phyloP scores from a whole-genome alignment of 768 basidiomycete genomes.

The Daedalea quercina region DNA sequence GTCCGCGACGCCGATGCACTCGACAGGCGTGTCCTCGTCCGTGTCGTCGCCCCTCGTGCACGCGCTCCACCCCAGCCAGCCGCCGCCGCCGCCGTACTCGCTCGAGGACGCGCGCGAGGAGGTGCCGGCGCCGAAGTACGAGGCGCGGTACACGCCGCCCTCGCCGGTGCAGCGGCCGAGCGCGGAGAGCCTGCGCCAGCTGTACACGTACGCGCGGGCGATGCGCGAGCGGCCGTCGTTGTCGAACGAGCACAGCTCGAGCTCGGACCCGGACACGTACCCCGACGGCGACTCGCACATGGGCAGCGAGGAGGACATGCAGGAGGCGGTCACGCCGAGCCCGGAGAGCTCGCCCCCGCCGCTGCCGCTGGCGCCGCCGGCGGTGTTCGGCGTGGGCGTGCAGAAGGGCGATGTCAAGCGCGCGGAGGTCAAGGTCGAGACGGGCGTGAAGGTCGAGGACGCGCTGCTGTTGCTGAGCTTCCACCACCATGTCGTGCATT shows the following conservation, averaged over 20 bases:
- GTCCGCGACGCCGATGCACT: conserved; percentile 15
- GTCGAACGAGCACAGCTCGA: background rate
- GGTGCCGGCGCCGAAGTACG: background rate
- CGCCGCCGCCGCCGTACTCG: conserved; percentile 1
- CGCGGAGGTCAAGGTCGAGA: conserved; percentile 14
- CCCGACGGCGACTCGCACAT: conserved; percentile 38
- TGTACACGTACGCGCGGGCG: background rate
- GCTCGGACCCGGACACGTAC: conserved; percentile 3
- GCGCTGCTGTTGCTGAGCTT: conserved; percentile 70
- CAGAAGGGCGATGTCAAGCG: conserved; percentile 1
- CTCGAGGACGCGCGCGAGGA: background rate
- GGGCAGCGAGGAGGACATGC: conserved; percentile 59
- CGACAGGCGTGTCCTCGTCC: background rate
- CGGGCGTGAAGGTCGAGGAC: conserved; percentile 65
- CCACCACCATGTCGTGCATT: conserved; percentile 34
- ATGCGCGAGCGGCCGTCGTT: background rate
- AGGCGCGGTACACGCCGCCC: background rate
- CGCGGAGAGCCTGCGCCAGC: background rate
- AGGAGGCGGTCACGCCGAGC: conserved; percentile 70
- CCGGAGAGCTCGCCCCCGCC: conserved; percentile 43
- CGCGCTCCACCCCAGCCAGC: background rate
- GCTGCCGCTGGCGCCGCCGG: conserved; percentile 16
- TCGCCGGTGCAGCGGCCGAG: background rate
- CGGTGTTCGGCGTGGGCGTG: conserved; percentile 7
- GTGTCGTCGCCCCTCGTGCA: conserved; percentile 1